Percentiles rank a stretch among this genome's conserved stretches.
Conservation (phyloP, 148 eudicot species). For the Rhododendron simsii region DNA sequence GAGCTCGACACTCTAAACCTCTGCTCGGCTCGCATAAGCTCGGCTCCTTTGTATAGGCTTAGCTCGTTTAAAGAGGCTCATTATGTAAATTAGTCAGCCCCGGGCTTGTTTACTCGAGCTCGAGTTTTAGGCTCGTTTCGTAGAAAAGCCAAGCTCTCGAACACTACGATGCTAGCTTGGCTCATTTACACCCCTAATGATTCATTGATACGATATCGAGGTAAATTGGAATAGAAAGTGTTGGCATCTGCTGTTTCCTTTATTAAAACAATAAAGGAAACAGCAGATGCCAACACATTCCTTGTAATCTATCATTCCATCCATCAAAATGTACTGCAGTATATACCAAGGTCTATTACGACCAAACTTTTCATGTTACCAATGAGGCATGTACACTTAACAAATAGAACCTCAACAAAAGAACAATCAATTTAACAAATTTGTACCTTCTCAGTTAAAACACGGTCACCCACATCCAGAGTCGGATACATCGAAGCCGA, state of each 20-base stretch:
- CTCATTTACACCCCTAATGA: neutral
- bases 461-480: slow-evolving; percentile 76
- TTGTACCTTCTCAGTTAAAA: slow-evolving; percentile 83
- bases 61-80: too few species aligned
- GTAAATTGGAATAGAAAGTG: too few species aligned
- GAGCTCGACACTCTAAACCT: neutral
- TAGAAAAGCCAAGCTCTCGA: too few species aligned
- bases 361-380: neutral
- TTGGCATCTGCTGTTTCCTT: too few species aligned
- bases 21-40: neutral
- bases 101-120: neutral
- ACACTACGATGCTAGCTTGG: too few species aligned
- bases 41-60: neutral
- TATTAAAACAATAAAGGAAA: neutral
- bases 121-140: neutral
- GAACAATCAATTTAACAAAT: neutral
- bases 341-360: neutral
- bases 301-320: neutral
- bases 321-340: neutral
- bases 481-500: slow-evolving; percentile 83
- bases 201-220: neutral
- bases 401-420: neutral
- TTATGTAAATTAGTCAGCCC: neutral
- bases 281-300: neutral
- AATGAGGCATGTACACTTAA: too few species aligned